phyloP scores from a whole-genome alignment of 805 yeast genomes.

The Wickerhamiella sergipiensis region DNA sequence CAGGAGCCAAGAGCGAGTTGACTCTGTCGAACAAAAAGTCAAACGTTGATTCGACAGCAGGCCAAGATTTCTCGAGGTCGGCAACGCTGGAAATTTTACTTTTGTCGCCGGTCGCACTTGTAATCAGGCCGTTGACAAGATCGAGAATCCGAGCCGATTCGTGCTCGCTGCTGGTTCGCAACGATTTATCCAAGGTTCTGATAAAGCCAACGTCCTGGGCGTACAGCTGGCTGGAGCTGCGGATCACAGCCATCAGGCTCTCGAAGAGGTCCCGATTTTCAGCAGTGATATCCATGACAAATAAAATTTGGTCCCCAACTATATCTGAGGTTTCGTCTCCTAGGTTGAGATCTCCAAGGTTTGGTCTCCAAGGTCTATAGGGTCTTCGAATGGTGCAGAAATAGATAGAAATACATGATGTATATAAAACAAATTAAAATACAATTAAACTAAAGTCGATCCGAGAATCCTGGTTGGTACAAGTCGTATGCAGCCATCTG shows the following conservation, averaged over 20 bases:
- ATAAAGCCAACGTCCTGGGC: constrained; percentile 73
- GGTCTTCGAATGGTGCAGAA: too few species aligned
- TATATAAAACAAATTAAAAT: neutral
- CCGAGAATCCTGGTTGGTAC: neutral
- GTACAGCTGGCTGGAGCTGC: constrained; percentile 57
- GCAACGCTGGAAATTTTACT: constrained; percentile 29
- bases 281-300: constrained; percentile 13
- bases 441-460: neutral
- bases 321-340: too few species aligned
- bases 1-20: neutral
- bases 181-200: constrained; percentile 41
- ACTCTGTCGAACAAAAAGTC: constrained; percentile 66
- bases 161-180: constrained; percentile 30
- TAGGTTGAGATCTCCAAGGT: too few species aligned
- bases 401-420: neutral
- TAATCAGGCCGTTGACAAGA: constrained; percentile 19
- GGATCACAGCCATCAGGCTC: constrained; percentile 40
- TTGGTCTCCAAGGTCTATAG: too few species aligned
- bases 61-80: constrained; percentile 43
- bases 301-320: neutral
- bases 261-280: constrained; percentile 26
- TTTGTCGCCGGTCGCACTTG: constrained; percentile 18
- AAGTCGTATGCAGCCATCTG: neutral
- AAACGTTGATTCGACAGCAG: constrained; percentile 41
- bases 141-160: constrained; percentile 20